Percentiles rank a stretch among this genome's conserved stretches.
phyloP scores from a whole-genome alignment of 352 stramenopile genomes.

The Phytopythium montanum region DNA sequence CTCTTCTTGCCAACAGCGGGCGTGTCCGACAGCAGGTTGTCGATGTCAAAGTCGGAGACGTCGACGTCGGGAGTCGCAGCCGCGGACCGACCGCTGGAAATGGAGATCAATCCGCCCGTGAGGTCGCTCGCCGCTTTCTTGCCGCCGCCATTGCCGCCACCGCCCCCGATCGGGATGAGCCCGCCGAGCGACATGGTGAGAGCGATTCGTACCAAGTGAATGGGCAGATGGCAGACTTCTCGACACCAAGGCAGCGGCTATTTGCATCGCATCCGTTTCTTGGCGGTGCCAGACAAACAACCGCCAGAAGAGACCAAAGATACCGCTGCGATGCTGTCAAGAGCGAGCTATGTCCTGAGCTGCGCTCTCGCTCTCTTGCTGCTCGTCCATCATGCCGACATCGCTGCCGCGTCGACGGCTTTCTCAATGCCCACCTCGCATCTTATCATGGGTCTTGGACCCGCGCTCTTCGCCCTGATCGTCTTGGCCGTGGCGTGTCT shows the following conservation, averaged over 20 bases:
- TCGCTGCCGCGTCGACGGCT: not conserved
- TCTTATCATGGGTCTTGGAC: conserved; percentile 23
- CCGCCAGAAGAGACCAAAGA: not conserved
- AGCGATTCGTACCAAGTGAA: not conserved
- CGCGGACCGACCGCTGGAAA: conserved; percentile 14
- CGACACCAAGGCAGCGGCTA: not conserved
- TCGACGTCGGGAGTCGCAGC: conserved; percentile 34
- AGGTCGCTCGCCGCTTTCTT: conserved; percentile 34
- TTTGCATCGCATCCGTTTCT: conserved; percentile 5
- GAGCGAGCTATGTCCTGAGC: not conserved
- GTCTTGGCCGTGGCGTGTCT: conserved; percentile 26
- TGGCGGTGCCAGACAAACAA: not conserved
- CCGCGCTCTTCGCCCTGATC: conserved; percentile 32
- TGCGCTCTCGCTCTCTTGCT: not conserved
- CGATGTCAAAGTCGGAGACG: conserved; percentile 53
- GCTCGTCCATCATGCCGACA: not conserved
- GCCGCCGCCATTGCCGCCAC: conserved; percentile 9
- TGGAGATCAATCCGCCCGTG: conserved; percentile 60
- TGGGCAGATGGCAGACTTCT: not conserved
- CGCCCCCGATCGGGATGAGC: conserved; percentile 46
- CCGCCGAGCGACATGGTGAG: conserved; percentile 35
- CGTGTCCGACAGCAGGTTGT: conserved; percentile 47
- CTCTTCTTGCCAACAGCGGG: conserved; percentile 7
- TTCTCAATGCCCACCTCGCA: not conserved
- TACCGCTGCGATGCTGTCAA: not conserved